Evolutionary conservation across 1,284 basidiomycete genomes (phyloP).

Genomic region (Malassezia brasiliensis): DNA sequence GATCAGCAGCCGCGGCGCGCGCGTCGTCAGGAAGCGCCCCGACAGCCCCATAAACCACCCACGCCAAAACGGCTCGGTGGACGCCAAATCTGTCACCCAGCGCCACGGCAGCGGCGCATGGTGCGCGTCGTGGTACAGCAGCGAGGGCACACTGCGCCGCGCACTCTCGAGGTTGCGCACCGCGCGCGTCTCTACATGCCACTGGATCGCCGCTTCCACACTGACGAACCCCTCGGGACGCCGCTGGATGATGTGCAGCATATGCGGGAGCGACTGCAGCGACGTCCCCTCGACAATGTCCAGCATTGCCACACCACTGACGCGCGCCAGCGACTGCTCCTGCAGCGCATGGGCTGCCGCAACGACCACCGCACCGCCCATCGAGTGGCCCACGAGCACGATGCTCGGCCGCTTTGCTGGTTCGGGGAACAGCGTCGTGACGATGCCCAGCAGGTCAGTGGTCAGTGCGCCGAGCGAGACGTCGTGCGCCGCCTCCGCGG

Average conservation of each 20-base stretch:
- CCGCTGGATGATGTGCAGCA: slow-evolving; percentile 75
- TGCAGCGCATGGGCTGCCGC: slow-evolving; percentile 28
- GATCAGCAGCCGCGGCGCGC: slow-evolving; percentile 72
- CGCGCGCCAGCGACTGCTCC: slow-evolving; percentile 22
- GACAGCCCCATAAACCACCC: slow-evolving; percentile 86
- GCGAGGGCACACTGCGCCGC: slow-evolving; percentile 37
- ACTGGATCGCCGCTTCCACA: slow-evolving; percentile 74
- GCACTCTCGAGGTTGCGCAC: slow-evolving; percentile 42
- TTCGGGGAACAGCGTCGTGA: slow-evolving; percentile 26
- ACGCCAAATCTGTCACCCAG: slow-evolving; percentile 75
- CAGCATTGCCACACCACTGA: slow-evolving; percentile 75
- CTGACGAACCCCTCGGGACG: slow-evolving; percentile 75
- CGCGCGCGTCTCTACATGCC: slow-evolving; percentile 62
- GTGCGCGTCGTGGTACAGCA: slow-evolving; percentile 18
- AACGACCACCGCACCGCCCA: slow-evolving; percentile 46
- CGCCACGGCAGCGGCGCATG: slow-evolving; percentile 37
- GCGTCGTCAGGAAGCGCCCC: slow-evolving; percentile 62
- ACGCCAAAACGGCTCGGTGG: slow-evolving; percentile 81
- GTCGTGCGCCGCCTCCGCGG: slow-evolving; percentile 14
- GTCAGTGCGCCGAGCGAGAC: slow-evolving; percentile 35
- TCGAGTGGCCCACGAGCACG: slow-evolving; percentile 48
- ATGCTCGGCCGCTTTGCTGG: slow-evolving; percentile 25
- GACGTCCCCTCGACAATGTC: slow-evolving; percentile 99
- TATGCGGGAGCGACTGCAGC: slow-evolving; percentile 76
- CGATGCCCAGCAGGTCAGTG: slow-evolving; percentile 22